These are phyloP conservation scores for Mycena olivaceomarginata DNA, from an alignment of 768 basidiomycete genomes.

Conservation along the genomic window DNA sequence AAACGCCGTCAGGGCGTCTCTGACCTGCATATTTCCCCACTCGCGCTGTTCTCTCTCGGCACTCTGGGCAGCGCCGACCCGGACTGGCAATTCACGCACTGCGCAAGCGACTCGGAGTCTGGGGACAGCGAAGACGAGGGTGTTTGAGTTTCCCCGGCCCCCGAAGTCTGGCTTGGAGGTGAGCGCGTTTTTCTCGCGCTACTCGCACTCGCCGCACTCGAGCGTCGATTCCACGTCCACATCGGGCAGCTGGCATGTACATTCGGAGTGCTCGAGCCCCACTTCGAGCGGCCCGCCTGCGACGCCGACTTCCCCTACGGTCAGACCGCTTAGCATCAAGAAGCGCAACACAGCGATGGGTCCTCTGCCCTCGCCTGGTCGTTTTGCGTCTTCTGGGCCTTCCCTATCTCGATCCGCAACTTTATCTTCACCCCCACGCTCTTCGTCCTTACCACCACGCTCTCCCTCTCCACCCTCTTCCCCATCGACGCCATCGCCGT, in stretches of 20 bases:
- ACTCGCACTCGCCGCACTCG: background rate
- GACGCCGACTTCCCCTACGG: background rate
- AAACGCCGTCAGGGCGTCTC: conserved; percentile 38
- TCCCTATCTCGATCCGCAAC: too few species aligned
- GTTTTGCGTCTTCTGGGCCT: too few species aligned
- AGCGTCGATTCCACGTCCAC: background rate
- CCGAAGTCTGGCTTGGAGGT: background rate
- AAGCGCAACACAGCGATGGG: too few species aligned
- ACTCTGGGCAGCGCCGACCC: too few species aligned
- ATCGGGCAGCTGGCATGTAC: background rate
- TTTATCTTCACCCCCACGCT: too few species aligned
- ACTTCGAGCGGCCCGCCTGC: conserved; percentile 7
- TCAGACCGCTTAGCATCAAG: background rate
- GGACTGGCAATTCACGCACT: background rate
- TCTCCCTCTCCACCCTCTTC: background rate
- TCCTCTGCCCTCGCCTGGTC: background rate
- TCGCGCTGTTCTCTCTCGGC: conserved; percentile 9
- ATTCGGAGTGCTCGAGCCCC: conserved; percentile 1
- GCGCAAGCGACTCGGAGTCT: background rate
- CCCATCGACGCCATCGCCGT: background rate
- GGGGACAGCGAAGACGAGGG: background rate
- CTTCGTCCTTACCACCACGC: background rate
- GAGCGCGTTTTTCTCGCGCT: background rate
- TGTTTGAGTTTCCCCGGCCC: conserved; percentile 5
- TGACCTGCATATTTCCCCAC: conserved; percentile 32